Base-by-base conservation (phyloP, 495 filamentous ascomycete genomes). In the Bombardia bombarda region DNA sequence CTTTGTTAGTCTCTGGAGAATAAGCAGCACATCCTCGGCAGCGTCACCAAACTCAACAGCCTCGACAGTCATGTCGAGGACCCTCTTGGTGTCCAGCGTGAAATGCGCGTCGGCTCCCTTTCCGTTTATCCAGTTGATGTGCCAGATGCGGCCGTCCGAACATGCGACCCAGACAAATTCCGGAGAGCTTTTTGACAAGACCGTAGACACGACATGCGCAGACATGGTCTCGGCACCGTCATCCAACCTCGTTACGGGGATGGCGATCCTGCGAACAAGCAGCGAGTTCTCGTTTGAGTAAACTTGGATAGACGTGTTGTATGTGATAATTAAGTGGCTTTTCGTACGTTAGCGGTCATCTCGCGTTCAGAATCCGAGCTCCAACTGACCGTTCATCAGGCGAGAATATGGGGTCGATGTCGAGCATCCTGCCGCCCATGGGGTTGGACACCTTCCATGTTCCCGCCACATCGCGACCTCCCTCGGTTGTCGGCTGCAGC, bases 271-370 rank as follows among this genome's bases (percentile, higher is more conserved):
- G 33, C 86, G 81, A 24, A 85, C 61, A 8, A 90, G 75, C 24
- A 92, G 76, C 4, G 90, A 95, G 33, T 84, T 87, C 25, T 79
- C 67, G 25, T 84, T 79, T 0, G 88, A 84, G 62, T 89, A 93
- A 13, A 97, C 74, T 53, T 86, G 82, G 39, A 98, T 70, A 3
- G 83, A 75, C 47, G 58, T 72, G 40, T 70, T 68, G 47, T 70
- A 73, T 14, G 67, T 55, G 31, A 93, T 51, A 22, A 95, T 74
- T 19, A 96, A 54, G 65, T 81, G 73, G 46, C 84, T 88, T 26
- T n/a, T n/a, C n/a, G n/a, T n/a, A n/a, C n/a, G n/a, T n/a, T n/a
- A n/a, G n/a, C n/a, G n/a, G n/a, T n/a, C n/a, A n/a, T n/a, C n/a
- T n/a, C n/a, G n/a, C n/a, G n/a, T n/a, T n/a, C n/a, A n/a, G n/a